phyloP scores from a whole-genome alignment of 176 grass and related monocot genomes.

The Triticum urartu region DNA sequence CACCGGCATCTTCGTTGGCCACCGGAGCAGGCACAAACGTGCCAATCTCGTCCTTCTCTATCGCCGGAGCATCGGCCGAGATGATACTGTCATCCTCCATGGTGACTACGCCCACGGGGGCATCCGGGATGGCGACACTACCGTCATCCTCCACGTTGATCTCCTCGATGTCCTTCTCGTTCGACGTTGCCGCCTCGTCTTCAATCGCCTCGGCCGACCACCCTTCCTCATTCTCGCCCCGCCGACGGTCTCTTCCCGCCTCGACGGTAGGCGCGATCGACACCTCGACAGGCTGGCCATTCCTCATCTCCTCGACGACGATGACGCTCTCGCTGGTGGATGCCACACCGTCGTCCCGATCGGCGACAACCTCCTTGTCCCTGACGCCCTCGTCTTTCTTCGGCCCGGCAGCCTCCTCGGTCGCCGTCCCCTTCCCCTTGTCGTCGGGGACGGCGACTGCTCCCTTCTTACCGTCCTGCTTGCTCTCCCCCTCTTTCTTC shows the following conservation, averaged over 20 bases:
- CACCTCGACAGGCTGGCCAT: neutral
- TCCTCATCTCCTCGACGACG: neutral
- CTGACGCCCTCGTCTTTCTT: conserved; percentile 25
- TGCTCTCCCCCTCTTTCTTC: conserved; percentile 22
- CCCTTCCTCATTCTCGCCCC: conserved; percentile 10
- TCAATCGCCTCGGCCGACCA: neutral
- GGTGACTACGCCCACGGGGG: neutral
- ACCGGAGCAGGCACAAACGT: neutral
- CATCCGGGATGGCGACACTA: neutral
- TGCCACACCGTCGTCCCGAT: neutral
- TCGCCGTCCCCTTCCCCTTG: conserved; percentile 21
- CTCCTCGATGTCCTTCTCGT: conserved; percentile 28
- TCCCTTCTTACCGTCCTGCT: conserved; percentile 9
- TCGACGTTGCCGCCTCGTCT: neutral
- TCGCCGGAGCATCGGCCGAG: neutral
- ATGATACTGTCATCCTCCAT: conserved; percentile 22
- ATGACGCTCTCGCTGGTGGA: neutral
- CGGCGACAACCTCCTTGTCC: neutral
- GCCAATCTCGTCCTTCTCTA: neutral
- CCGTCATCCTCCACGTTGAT: conserved; percentile 18
- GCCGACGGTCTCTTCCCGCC: neutral
- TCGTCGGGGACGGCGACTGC: neutral
- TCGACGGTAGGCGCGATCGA: neutral
- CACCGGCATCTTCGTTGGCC: neutral
- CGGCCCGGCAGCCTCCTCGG: neutral